Evolutionary conservation across 805 yeast species (phyloP).

Genomic region (Metschnikowia drakensbergensis): DNA sequence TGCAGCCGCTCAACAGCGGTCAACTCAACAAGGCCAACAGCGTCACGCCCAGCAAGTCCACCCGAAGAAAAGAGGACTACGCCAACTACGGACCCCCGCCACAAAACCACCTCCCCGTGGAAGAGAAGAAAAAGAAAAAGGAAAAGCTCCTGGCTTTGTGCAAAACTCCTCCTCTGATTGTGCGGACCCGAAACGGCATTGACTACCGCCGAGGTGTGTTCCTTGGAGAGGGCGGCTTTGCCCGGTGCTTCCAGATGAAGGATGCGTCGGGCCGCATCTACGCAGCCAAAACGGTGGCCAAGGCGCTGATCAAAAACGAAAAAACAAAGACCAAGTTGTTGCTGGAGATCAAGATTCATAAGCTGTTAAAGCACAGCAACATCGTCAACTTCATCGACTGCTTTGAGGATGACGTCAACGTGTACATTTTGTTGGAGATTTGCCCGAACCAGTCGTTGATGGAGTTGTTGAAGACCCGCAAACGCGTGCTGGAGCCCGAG

Average conservation of each 20-base stretch:
- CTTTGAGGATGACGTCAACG: slow-evolving; percentile 94
- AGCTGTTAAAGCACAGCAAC: slow-evolving; percentile 81
- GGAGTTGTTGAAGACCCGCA: slow-evolving; percentile 86
- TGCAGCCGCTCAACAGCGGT: slow-evolving; percentile 52
- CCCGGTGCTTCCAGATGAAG: slow-evolving; percentile 95
- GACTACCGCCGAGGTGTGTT: slow-evolving; percentile 88
- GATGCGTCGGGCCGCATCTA: slow-evolving; percentile 81
- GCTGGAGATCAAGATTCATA: slow-evolving; percentile 94
- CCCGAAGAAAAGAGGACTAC: slow-evolving; percentile 23
- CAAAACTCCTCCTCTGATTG: slow-evolving; percentile 94
- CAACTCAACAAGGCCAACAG: slow-evolving; percentile 47
- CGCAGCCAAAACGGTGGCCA: slow-evolving; percentile 98
- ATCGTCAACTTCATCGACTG: slow-evolving; percentile 93
- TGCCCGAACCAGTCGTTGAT: slow-evolving; percentile 93
- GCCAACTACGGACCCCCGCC: background rate
- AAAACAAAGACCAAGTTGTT: slow-evolving; percentile 83
- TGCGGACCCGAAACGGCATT: slow-evolving; percentile 79
- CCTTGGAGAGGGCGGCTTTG: slow-evolving; percentile 98
- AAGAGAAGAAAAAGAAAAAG: slow-evolving; percentile 56
- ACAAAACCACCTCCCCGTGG: background rate
- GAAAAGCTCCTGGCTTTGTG: slow-evolving; percentile 88
- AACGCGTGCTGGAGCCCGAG: slow-evolving; percentile 85
- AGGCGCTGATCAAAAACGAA: slow-evolving; percentile 85
- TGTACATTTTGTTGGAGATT: slow-evolving; percentile 87
- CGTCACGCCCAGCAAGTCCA: slow-evolving; percentile 38